A percentile compares a stretch with the other conserved stretches of the same genome.
Conservation (phyloP, 495 filamentous ascomycete genomes). For the Evansstolkia leycettana region DNA sequence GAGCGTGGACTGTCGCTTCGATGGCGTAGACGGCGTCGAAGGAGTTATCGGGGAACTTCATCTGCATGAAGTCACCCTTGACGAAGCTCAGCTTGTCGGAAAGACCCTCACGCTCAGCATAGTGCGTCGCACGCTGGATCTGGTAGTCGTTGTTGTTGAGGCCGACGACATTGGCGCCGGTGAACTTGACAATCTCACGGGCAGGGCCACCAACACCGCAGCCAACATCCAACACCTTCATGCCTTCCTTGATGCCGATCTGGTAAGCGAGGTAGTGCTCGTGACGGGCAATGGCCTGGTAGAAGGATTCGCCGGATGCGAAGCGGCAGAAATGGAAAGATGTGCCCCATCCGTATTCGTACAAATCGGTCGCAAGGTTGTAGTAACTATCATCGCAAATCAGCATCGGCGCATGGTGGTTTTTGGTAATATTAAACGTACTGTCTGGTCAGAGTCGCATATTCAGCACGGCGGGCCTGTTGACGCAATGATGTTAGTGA, state of each 20-base stretch:
- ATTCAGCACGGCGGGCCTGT: constrained; percentile 74
- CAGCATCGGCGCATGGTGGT: constrained; percentile 3
- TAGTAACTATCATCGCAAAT: constrained; percentile 58
- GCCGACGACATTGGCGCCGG: constrained; percentile 77
- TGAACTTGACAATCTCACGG: constrained; percentile 92
- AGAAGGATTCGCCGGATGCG: constrained; percentile 75
- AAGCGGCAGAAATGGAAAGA: constrained; percentile 99
- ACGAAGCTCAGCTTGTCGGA: constrained; percentile 73
- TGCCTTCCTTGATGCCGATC: constrained; percentile 73
- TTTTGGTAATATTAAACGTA: constrained; percentile 31
- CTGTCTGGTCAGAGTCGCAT: constrained; percentile 92
- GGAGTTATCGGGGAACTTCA: constrained; percentile 81
- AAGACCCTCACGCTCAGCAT: constrained; percentile 72
- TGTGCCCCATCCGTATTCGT: constrained; percentile 93
- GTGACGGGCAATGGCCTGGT: constrained; percentile 90
- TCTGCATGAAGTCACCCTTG: constrained; percentile 99
- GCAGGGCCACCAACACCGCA: constrained; percentile 98
- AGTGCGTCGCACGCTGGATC: constrained; percentile 83
- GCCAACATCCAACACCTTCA: constrained; percentile 91
- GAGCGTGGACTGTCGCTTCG: constrained; percentile 93
- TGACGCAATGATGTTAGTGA: too few relatives aligned
- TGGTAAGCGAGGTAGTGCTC: constrained; percentile 94
- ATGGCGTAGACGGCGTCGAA: constrained; percentile 98
- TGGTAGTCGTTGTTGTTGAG: constrained; percentile 99
- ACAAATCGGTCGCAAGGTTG: constrained; percentile 93